Base-by-base conservation (phyloP, 2,329 filamentous ascomycete genomes). In the Penicillium hesseltinei region DNA sequence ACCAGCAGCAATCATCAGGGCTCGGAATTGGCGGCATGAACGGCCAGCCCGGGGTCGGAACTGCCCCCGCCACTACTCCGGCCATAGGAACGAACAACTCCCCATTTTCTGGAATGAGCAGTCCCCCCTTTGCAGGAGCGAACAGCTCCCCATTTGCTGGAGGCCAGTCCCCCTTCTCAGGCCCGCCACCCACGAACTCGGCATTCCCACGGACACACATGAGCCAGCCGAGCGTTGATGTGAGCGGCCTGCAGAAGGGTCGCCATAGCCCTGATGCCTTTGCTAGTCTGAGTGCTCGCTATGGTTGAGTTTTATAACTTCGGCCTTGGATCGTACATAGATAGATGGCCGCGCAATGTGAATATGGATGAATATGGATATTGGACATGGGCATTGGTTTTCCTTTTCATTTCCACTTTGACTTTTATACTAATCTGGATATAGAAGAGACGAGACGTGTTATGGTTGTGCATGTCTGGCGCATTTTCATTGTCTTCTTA, bases 241-340 rank as follows among this genome's bases (percentile, higher is more conserved):
- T 81, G 54, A 78, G 72, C 50, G 75, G 75, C 15, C 66, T 78
- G 38, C 77, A 80, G 56, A 78, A 66, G 53, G 79, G 79, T 4
- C 71, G 79, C 35, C 78, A 81, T 62, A 81, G 78, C 61, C 79
- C 79, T 7, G 79, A 81, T 68, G 77, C 79, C 9, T 81, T 81
- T 71, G 78, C 78, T 25, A 80, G 72, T 66, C 62, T 81, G 62
- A 81, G 79, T 61, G 75, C 79, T 43, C 71, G 78, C 56, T 78
- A 76, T 65, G 70, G 74, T 56, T 72, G 64, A 67, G 47, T 29
- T 49, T 2, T 15, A 44, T 38, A 25, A 46, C 48, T n/a, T 35
- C 5, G 9, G 35, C 38, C 10, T 56, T 33, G 19, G 23, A 21
- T 29, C n/a, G 46, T 21, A 29, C 5, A 15, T 38, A 47, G 23